Base-by-base conservation (phyloP, 208 protist genomes). In the Vickermania spadyakhi region DNA sequence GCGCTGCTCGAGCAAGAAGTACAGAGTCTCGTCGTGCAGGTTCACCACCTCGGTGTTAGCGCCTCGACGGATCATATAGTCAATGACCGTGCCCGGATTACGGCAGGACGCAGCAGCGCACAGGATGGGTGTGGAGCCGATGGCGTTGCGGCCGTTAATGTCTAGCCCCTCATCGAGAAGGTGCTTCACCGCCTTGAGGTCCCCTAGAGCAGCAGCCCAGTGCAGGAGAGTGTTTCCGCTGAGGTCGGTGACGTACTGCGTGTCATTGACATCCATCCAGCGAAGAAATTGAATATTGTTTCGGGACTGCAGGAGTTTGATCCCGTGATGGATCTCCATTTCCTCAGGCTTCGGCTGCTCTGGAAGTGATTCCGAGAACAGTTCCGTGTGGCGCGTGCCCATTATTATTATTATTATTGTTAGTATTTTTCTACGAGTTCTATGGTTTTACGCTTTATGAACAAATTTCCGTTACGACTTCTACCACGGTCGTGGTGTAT, bases 211-310 rank as follows among this genome's bases (percentile, higher is more conserved):
- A 0, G 79, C 72, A 0, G 79, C 81, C 79, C 83, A 90, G 61
- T 93, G 86, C 26, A 93, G 65, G 21, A 88, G 54, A 11, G 71
- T 81, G 56, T 93, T 93, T 3, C 73, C 62, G 3, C 45, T 52
- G 0, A 54, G 58, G 31, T 90, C 81, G n/a, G 60, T 45, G 28
- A 79, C 53, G 53, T 76, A 60, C 3, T 86, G 45, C 51, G 75
- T 68, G 29, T 86, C 75, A 45, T 71, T 85, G 4, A 77, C 36
- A 21, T 86, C 72, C 2, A 79, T 42, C 56, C 71, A 88, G 2
- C 78, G 73, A 4, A 67, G 31, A 56, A 93, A 78, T 1, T 18
- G 56, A 4, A 58, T 28, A 0, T 81, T 68, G 27, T 79, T 41
- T 7, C 56, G 66, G 0, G 64, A 69, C 22, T 73, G 65, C 18